phyloP scores from a whole-genome alignment of 208 protist species.

The Acanthamoeba lenticulata region DNA sequence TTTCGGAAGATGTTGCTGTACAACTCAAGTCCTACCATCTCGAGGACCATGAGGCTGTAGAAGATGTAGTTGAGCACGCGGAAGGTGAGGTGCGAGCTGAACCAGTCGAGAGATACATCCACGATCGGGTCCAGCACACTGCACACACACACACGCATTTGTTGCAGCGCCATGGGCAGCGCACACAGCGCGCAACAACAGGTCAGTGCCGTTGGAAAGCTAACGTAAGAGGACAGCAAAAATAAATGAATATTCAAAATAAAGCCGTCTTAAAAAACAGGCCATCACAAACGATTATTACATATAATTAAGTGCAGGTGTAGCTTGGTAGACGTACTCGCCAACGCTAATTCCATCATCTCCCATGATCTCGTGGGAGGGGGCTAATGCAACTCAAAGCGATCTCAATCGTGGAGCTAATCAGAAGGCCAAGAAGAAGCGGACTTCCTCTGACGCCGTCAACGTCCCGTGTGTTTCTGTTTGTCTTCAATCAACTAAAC shows the following conservation, averaged over 20 bases:
- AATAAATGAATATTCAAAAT: not conserved
- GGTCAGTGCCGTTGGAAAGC: too few relatives aligned
- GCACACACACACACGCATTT: not conserved
- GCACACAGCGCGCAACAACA: too few relatives aligned
- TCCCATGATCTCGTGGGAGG: too few relatives aligned
- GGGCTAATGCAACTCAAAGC: too few relatives aligned
- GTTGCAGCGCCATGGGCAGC: too few relatives aligned
- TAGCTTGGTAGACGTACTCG: not conserved
- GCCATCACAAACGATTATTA: too few relatives aligned
- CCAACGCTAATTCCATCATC: not conserved
- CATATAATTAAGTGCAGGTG: not conserved
- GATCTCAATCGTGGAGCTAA: too few relatives aligned
- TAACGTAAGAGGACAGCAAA: not conserved
- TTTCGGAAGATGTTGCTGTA: conserved; percentile 12
- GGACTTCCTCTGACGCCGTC: too few relatives aligned
- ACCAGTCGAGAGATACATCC: conserved; percentile 23
- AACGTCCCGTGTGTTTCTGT: not conserved
- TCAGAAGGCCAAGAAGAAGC: not conserved
- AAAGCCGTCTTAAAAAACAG: too few relatives aligned
- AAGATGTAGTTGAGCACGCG: conserved; percentile 44
- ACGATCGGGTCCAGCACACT: conserved; percentile 46
- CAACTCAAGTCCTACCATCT: conserved; percentile 41
- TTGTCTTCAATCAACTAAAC: not conserved
- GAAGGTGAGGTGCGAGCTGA: not conserved
- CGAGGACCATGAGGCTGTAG: conserved; percentile 40